Evolutionary conservation across 2,329 filamentous ascomycete genomes (phyloP).

Genomic region (Rosellinia necatrix): DNA sequence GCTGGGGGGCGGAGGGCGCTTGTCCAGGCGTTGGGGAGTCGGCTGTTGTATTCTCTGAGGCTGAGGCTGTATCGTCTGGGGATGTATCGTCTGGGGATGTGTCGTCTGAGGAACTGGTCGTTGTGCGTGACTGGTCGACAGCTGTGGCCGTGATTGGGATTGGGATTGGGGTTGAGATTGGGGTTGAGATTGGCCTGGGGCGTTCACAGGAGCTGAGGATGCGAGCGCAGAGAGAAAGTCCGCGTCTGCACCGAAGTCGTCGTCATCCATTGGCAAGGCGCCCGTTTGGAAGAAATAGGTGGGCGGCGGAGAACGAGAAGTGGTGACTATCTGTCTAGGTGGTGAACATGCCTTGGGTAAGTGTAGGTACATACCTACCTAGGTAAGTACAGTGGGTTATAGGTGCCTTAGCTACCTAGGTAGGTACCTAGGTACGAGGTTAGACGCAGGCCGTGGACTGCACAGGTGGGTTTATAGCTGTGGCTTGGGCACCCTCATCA

Average conservation of each 20-base stretch:
- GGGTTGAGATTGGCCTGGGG: constrained; percentile 29
- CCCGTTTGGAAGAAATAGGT: too few relatives aligned
- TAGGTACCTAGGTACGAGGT: too few relatives aligned
- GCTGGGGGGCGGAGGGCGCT: constrained; percentile 49
- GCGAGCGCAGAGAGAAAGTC: constrained; percentile 47
- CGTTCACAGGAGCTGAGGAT: constrained; percentile 33
- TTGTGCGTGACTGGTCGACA: constrained; percentile 40
- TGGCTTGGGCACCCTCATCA: not conserved
- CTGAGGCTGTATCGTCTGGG: constrained; percentile 57
- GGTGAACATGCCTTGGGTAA: too few relatives aligned
- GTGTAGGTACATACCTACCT: too few relatives aligned
- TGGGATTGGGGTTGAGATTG: constrained; percentile 33
- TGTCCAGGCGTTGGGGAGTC: constrained; percentile 61
- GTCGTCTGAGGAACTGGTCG: constrained; percentile 50
- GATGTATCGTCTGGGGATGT: constrained; percentile 57
- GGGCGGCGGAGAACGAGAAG: too few relatives aligned
- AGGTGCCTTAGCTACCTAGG: too few relatives aligned
- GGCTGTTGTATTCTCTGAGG: constrained; percentile 51
- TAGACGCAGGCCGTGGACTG: too few relatives aligned
- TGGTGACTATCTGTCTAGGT: too few relatives aligned
- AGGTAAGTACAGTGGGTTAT: too few relatives aligned
- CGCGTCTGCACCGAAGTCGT: constrained; percentile 52
- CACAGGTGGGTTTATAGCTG: not conserved
- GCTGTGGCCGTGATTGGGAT: constrained; percentile 34
- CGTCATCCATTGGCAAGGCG: constrained; percentile 43